These are phyloP conservation scores for Amauroascus niger DNA, from an alignment of 2,329 filamentous ascomycete species.

Conservation along the genomic window DNA sequence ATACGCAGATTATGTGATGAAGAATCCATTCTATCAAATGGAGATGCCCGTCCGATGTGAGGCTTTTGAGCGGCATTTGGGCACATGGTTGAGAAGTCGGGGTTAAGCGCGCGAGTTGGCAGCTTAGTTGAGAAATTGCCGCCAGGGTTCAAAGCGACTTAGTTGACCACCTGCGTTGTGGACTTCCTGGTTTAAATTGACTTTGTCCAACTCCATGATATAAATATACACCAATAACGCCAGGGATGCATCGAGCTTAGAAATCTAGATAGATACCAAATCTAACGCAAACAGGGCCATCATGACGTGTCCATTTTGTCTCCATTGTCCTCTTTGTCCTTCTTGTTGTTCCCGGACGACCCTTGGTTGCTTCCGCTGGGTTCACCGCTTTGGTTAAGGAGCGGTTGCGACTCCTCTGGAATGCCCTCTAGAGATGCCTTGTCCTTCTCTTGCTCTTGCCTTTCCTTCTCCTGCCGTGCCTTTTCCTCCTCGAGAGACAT, in stretches of 20 bases:
- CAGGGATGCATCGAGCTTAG: slow-evolving; percentile 9
- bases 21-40: slow-evolving; percentile 96
- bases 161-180: too few relatives aligned
- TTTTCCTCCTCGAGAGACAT: slow-evolving; percentile 99
- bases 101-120: slow-evolving; percentile 32
- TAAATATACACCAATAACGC: slow-evolving; percentile 6
- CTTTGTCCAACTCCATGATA: neutral
- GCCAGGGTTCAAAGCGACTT: neutral
- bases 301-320: slow-evolving; percentile 91
- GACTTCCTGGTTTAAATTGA: too few relatives aligned
- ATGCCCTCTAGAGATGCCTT: slow-evolving; percentile 67
- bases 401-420: slow-evolving; percentile 61
- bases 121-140: slow-evolving; percentile 9
- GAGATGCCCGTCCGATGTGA: slow-evolving; percentile 97
- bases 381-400: slow-evolving; percentile 56
- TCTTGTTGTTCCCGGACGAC: slow-evolving; percentile 33
- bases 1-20: slow-evolving; percentile 97
- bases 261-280: slow-evolving; percentile 10
- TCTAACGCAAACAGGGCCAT: slow-evolving; percentile 18
- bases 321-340: slow-evolving; percentile 46
- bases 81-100: slow-evolving; percentile 62
- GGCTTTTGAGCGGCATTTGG: slow-evolving; percentile 79
- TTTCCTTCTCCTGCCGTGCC: slow-evolving; percentile 78
- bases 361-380: slow-evolving; percentile 48
- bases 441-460: slow-evolving; percentile 61